Percentiles rank a stretch among this genome's conserved stretches.
Conservation (phyloP, 2,329 filamentous ascomycete species). For the Calonectria crousiana region DNA sequence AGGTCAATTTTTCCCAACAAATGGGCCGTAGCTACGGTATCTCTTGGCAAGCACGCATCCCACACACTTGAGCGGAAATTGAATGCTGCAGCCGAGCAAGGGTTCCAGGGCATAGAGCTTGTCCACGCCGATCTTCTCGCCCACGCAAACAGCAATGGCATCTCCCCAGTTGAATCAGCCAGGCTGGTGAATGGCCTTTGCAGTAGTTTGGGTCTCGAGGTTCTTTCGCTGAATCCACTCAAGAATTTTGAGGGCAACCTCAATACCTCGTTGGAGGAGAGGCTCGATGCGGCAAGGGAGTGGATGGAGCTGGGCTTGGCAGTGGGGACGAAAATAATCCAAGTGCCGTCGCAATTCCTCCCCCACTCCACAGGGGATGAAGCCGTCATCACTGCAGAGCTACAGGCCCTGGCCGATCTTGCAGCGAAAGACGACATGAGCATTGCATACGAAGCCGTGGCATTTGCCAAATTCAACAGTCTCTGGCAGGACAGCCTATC, state of each 20-base stretch:
- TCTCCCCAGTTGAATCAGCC: not conserved
- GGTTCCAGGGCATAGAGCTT: not conserved
- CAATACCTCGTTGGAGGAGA: not conserved
- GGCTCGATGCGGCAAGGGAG: not conserved
- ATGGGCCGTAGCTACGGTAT: not conserved
- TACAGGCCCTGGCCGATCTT: not conserved
- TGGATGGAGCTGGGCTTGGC: not conserved
- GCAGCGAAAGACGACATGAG: not conserved
- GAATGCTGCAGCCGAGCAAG: not conserved
- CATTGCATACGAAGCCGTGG: not conserved
- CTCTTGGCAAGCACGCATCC: not conserved
- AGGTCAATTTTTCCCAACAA: not conserved
- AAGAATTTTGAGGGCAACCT: constrained; percentile 4
- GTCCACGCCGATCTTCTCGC: not conserved
- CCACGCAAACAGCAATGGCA: not conserved
- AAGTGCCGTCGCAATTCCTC: constrained; percentile 2
- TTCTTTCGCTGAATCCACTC: not conserved
- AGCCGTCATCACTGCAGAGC: not conserved
- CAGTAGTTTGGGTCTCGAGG: not conserved
- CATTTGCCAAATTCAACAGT: not conserved
- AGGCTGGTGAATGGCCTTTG: not conserved
- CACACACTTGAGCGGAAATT: not conserved
- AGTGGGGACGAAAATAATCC: not conserved
- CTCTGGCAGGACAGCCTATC: not conserved
- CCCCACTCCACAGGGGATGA: not conserved